A percentile compares a stretch with the other conserved stretches of the same genome.
These are phyloP conservation scores for Colletotrichum spinosum DNA, from an alignment of 2,329 filamentous ascomycete species.

Conservation along the genomic window DNA sequence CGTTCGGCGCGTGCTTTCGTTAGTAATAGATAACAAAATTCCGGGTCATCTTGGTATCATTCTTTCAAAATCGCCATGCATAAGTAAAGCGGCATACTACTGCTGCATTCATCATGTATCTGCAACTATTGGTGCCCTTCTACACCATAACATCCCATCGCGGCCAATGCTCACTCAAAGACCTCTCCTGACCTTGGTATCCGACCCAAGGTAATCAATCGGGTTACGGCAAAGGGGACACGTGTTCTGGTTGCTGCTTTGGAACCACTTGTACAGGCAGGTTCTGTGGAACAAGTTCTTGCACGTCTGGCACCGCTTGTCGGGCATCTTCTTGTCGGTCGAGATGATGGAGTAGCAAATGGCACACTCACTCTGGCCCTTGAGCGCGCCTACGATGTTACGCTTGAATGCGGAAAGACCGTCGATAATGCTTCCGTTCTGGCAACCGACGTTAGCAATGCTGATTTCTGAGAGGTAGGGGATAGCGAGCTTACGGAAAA, in stretches of 20 bases:
- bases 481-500: slow-evolving; percentile 71
- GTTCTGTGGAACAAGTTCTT: slow-evolving; percentile 92
- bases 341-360: slow-evolving; percentile 98
- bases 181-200: slow-evolving; percentile 44
- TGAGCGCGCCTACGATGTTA: slow-evolving; percentile 88
- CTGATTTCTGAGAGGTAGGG: not conserved
- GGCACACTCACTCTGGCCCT: slow-evolving; percentile 94
- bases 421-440: slow-evolving; percentile 88
- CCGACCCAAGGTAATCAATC: slow-evolving; percentile 71
- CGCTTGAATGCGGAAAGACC: slow-evolving; percentile 86
- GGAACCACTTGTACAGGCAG: slow-evolving; percentile 98
- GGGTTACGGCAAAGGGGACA: slow-evolving; percentile 94
- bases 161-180: not conserved
- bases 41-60: too few relatives aligned
- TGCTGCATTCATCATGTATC: not conserved
- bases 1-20: too few relatives aligned
- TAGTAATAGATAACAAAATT: too few relatives aligned
- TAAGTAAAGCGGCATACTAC: too few relatives aligned
- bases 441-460: slow-evolving; percentile 19
- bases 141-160: not conserved
- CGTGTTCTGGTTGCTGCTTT: slow-evolving; percentile 88
- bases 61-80: too few relatives aligned
- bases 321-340: slow-evolving; percentile 87
- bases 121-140: too few relatives aligned
- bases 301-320: slow-evolving; percentile 92